Percentiles rank a stretch among this genome's conserved stretches.
Conservation (phyloP, 495 filamentous ascomycete species). For the Neurospora tetraspora region DNA sequence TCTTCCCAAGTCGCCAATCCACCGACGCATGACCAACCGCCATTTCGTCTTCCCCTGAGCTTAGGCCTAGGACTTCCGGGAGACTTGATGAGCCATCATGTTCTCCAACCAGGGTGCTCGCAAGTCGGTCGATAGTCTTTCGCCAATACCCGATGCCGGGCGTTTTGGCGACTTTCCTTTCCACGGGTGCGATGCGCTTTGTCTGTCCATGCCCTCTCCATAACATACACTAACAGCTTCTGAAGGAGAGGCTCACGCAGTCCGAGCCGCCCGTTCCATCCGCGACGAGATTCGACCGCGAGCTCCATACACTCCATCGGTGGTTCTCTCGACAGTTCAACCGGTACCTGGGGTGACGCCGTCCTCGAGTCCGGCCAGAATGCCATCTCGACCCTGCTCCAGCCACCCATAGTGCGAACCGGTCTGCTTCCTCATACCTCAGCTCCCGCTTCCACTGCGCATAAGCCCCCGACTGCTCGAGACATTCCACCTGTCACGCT, state of each 20-base stretch:
- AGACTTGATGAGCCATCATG: conserved; percentile 40
- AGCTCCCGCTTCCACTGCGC: conserved; percentile 52
- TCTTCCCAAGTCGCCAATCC: background rate
- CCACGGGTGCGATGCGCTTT: conserved; percentile 28
- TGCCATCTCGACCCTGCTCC: conserved; percentile 89
- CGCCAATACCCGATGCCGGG: conserved; percentile 39
- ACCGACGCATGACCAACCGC: background rate
- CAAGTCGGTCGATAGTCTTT: conserved; percentile 61
- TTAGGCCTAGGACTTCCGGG: conserved; percentile 6
- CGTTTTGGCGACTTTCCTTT: conserved; percentile 51
- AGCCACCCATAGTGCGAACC: conserved; percentile 82
- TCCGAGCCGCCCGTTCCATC: conserved; percentile 12
- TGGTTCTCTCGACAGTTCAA: conserved; percentile 58
- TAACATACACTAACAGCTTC: conserved; percentile 16
- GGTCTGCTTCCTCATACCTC: conserved; percentile 68
- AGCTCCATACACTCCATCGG: conserved; percentile 80
- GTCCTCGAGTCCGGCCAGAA: conserved; percentile 74
- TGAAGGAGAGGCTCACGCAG: conserved; percentile 18
- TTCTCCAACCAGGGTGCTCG: conserved; percentile 51
- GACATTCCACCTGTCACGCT: conserved; percentile 94
- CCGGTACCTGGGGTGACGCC: conserved; percentile 42
- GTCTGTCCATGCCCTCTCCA: background rate
- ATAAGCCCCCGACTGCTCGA: conserved; percentile 74
- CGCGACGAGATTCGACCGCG: conserved; percentile 68
- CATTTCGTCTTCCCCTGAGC: background rate